These are phyloP conservation scores for Metschnikowia lunata DNA, from an alignment of 805 yeast species.

Conservation along the genomic window DNA sequence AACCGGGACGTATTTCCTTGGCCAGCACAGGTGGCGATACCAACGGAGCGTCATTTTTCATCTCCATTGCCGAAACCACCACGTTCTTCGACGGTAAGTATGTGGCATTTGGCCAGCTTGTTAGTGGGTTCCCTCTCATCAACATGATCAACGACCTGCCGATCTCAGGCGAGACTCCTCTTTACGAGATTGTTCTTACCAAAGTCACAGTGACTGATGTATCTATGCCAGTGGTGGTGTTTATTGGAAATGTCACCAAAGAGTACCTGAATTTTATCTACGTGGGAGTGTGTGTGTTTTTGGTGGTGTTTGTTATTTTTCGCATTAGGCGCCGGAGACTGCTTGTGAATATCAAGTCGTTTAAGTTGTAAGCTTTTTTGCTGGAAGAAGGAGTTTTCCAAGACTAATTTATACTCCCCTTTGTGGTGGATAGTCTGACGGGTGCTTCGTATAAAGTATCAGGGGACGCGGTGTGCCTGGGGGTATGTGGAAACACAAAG, in stretches of 20 bases:
- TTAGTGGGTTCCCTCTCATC: conserved; percentile 20
- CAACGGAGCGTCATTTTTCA: conserved; percentile 24
- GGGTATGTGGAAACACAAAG: too few species aligned
- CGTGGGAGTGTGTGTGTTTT: conserved; percentile 2
- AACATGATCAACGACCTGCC: conserved; percentile 10
- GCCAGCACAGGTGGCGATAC: conserved; percentile 24
- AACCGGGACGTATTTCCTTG: conserved; percentile 31
- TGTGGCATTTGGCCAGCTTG: conserved; percentile 27
- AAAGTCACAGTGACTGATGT: conserved; percentile 3
- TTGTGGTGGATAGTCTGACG: too few species aligned
- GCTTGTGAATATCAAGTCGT: conserved; percentile 9
- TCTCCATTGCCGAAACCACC: conserved; percentile 16
- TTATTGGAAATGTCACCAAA: conserved; percentile 4
- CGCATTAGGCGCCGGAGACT: conserved; percentile 11
- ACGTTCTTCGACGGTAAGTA: conserved; percentile 21
- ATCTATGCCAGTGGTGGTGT: conserved; percentile 2
- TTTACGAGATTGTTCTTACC: conserved; percentile 7
- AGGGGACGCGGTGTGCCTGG: too few species aligned
- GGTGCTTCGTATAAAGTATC: too few species aligned
- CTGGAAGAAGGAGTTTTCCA: too few species aligned
- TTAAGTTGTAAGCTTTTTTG: too few species aligned
- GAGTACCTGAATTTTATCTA: conserved; percentile 14
- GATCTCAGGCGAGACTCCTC: conserved; percentile 7
- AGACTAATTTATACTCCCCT: too few species aligned
- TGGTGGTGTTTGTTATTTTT: conserved; percentile 3